phyloP scores from a whole-genome alignment of 257 asterid genomes.

The Nicotiana paniculata region DNA sequence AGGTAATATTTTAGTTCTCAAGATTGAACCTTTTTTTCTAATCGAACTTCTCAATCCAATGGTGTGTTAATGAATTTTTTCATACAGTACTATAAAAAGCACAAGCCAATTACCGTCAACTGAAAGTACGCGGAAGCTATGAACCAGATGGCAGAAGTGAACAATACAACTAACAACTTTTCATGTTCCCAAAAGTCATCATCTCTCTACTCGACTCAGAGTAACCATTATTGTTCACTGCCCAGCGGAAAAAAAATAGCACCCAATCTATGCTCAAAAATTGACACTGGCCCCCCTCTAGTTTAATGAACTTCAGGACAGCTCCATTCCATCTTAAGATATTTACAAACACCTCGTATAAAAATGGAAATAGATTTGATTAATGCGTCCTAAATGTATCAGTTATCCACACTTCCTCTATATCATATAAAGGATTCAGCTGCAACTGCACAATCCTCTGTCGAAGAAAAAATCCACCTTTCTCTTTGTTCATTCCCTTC shows the following conservation, averaged over 20 bases:
- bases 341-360: background rate
- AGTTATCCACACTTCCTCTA: background rate
- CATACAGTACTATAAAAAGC: background rate
- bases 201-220: background rate
- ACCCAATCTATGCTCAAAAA: background rate
- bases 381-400: background rate
- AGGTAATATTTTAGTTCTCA: background rate
- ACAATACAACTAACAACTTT: background rate
- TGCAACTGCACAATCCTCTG: background rate
- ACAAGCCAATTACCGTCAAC: background rate
- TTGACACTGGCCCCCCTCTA: background rate
- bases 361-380: background rate
- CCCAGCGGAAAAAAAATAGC: background rate
- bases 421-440: background rate
- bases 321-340: background rate
- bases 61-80: background rate
- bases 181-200: background rate
- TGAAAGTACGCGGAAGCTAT: background rate
- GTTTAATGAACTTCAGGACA: background rate
- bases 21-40: background rate
- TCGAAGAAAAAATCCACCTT: background rate
- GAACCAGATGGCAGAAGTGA: background rate
- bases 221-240: background rate
- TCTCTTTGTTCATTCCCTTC: background rate
- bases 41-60: background rate